Evolutionary conservation across 305 asterid genomes (phyloP), one percentile per base, ranked within the genome.

Genomic region (Fraxinus floribunda): DNA sequence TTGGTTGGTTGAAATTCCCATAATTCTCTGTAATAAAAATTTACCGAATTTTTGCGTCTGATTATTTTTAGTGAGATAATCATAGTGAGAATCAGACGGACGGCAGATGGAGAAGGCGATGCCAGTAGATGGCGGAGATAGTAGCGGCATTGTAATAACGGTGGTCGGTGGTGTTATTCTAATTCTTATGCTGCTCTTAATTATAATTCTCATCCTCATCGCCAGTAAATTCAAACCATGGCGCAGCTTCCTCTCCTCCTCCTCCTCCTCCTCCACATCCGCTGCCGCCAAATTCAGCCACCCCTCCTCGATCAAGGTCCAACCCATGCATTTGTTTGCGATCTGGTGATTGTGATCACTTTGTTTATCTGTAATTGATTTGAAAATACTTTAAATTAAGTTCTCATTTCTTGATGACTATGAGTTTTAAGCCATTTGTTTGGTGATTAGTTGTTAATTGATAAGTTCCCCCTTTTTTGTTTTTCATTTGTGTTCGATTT

Each of bases 151-250:
- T 89, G 78, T 83, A 49, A 52, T 85, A 34, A 34, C 82, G 36
- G 70, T 79, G 35, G 81, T 84, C 79, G 80, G 83, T 83, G 57
- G 87, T 88, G 89, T 75, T 46, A n/a, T 88, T 34, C 32, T 83
- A 82, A 64, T 85, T 88, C 93, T 92, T 92, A 94, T 93, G 97
- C 91, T 94, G 85, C 92, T 93, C 78, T 76, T 94, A 82, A 78
- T 93, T 87, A 79, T 94, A 34, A 83, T 93, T 86, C 87, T 92
- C 87, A 82, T 92, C 89, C 73, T 94, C 84, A 86, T 94, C 86
- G 93, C 95, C 88, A 92, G 94, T 89, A 94, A 92, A 90, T 90
- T 88, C 90, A 89, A 88, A 84, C 98, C 93, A 88, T 94, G 98
- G 98, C 95, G 95, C 81, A 88, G 88, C 88, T 89, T 91, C 83